These are phyloP conservation scores for Tephrocybe rancida DNA, from an alignment of 768 basidiomycete species.

Conservation along the genomic window DNA sequence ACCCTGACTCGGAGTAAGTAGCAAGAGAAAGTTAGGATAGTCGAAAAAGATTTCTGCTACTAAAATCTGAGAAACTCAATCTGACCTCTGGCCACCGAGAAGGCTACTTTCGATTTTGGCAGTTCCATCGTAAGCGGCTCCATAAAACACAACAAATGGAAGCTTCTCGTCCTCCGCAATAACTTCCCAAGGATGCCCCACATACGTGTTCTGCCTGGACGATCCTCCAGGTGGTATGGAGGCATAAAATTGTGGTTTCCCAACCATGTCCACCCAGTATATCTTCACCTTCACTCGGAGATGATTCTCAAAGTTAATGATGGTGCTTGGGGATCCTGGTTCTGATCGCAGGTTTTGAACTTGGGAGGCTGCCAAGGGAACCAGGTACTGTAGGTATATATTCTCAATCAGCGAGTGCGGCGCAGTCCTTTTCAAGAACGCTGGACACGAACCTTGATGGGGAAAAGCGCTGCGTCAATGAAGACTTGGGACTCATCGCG, in stretches of 20 bases:
- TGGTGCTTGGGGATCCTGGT: background rate
- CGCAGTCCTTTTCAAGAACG: background rate
- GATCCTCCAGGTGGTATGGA: constrained; percentile 1
- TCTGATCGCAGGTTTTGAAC: background rate
- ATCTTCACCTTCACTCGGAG: constrained; percentile 9
- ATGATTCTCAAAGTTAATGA: constrained; percentile 13
- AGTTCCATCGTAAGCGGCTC: background rate
- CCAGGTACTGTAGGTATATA: background rate
- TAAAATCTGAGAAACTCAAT: too few relatives aligned
- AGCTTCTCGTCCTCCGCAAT: background rate
- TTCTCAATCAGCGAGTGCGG: background rate
- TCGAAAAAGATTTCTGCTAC: too few relatives aligned
- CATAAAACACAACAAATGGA: constrained; percentile 9
- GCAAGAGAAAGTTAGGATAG: too few relatives aligned
- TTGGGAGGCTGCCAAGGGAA: background rate
- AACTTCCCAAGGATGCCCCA: constrained; percentile 9
- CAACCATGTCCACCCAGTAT: constrained; percentile 4
- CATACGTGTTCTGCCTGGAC: constrained; percentile 9
- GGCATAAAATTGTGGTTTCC: background rate
- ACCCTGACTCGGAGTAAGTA: too few relatives aligned
- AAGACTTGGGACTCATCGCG: background rate
- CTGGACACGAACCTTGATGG: background rate
- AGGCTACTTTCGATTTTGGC: background rate
- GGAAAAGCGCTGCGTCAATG: background rate
- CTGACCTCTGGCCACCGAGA: background rate